phyloP scores from a whole-genome alignment of 176 grass and related monocot species.

The Tuctoria greenei region DNA sequence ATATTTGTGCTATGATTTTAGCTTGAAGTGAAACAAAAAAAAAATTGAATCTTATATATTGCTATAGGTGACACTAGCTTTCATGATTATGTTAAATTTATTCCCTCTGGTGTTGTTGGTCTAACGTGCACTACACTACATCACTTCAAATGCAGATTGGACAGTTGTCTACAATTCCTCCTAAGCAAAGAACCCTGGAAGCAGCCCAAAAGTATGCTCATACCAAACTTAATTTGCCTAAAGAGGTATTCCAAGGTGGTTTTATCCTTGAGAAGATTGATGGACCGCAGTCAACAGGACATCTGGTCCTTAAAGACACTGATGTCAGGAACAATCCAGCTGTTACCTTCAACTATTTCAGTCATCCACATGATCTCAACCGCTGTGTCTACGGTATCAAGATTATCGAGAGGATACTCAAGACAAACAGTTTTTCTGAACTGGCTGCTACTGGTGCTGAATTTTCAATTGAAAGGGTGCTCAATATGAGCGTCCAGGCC shows the following conservation, averaged over 20 bases:
- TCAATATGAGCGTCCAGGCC: slow-evolving; percentile 77
- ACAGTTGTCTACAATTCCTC: slow-evolving; percentile 73
- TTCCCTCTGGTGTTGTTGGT: not conserved
- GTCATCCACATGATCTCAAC: slow-evolving; percentile 58
- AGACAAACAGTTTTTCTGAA: slow-evolving; percentile 60
- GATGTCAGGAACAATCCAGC: slow-evolving; percentile 61
- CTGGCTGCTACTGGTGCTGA: slow-evolving; percentile 37
- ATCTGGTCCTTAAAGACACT: slow-evolving; percentile 57
- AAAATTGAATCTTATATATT: not conserved
- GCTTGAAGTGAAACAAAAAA: not conserved
- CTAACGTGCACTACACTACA: not conserved
- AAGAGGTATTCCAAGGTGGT: slow-evolving; percentile 70
- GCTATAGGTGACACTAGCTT: not conserved
- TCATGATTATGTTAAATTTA: slow-evolving; percentile 2
- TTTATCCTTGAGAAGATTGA: slow-evolving; percentile 79
- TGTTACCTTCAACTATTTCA: slow-evolving; percentile 94
- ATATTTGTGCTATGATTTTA: not conserved
- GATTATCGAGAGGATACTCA: slow-evolving; percentile 66
- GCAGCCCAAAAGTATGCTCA: slow-evolving; percentile 49
- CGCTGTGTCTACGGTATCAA: slow-evolving; percentile 66
- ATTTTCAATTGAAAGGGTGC: slow-evolving; percentile 61
- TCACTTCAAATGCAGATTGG: slow-evolving; percentile 56
- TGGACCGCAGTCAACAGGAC: slow-evolving; percentile 60
- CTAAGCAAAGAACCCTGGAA: slow-evolving; percentile 62
- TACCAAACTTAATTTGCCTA: slow-evolving; percentile 58